Evolutionary conservation across 1,139 yeast species (phyloP), one percentile per base, ranked within the genome.

Genomic region (Williopsis jadinii): DNA sequence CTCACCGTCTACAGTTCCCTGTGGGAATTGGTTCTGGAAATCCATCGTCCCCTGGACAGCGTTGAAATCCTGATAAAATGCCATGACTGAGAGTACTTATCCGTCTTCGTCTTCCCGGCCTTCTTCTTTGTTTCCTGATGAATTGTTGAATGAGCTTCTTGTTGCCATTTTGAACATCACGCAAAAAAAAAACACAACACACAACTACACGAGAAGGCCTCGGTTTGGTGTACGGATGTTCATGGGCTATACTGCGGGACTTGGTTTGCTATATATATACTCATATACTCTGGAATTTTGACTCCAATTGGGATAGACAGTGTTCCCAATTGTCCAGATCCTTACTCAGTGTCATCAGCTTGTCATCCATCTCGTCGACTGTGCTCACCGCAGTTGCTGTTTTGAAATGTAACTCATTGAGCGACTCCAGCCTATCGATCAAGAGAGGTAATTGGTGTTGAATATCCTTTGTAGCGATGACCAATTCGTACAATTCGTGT

Each of bases 331-430:
- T 48, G 0, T 47, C 48, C 35, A 76, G 50, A 36, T 75, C 80
- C 1, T 42, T 42, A 31, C 62, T 53, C 47, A 77, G 49, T 4
- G 60, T 59, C 4, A 52, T 50, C 12, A 79, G 50, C 35, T 54
- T 51, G 9, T 46, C 41, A 40, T 76, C 78, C 30, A 77, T 46
- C 45, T 75, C 75, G 37, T 67, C 62, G 45, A 82, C 71, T 12
- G 75, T 57, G 38, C 61, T 64, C 30, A 78, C 64, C 2, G 84
- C 77, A 44, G 75, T 79, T 39, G 71, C 67, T 33, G 81, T 70
- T 32, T 68, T 72, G 6, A 66, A 50, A 51, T 78, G 83, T 2
- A 76, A 60, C 0, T 54, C 57, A 43, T 69, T 66, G 37, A 78
- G 59, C 0, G 72, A 58, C 44, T 70, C 66, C 29, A 79, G 58